Base-by-base conservation (phyloP, 2,329 filamentous ascomycete genomes). In the Curvularia sp. region DNA sequence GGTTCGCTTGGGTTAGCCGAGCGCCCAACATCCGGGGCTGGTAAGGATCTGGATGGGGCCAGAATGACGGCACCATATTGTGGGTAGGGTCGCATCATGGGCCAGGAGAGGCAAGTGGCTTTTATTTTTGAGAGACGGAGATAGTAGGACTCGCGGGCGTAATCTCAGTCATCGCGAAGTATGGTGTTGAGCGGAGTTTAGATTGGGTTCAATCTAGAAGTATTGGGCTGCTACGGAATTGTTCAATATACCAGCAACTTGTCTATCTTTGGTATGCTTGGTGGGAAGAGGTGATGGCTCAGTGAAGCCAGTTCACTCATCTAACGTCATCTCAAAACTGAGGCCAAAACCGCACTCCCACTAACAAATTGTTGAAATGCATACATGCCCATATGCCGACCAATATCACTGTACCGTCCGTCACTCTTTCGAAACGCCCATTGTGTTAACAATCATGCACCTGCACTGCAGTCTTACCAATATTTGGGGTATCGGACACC, bases 1-100 rank as follows among this genome's bases (percentile, higher is more conserved):
- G 9, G 42, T 44, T 57, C 41, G 54, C 54, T 57, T 47, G 28
- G 28, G 47, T 30, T 51, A 51, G 43, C 33, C 54, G 39, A 33
- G 50, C 24, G 18, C 28, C 9, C 26, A 33, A 18, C 30, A 10
- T 39, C 22, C 28, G 6, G 28, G 2, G 28, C 28, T 31, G 28
- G 28, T 9, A 31, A 33, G 44, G 15, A 22, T 10, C 18, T 26
- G 6, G n/a, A n/a, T 31, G 26, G 43, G 43, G 43, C 43, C 26
- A 30, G 43, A 47, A 47, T 47, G 43, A 47, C 43, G 43, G 43
- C 43, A 30, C 28, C 4, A 18, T 43, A 43, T 22, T 13, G 6
- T 43, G 24, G 43, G 26, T 20, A 15, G 18, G n/a, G 15, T 18
- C 18, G 31, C 31, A 13, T 33, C 13, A 33, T 33, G 43, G 15